These are phyloP conservation scores for Alternaria sp. DNA, from an alignment of 2,329 filamentous ascomycete genomes.

Conservation along the genomic window DNA sequence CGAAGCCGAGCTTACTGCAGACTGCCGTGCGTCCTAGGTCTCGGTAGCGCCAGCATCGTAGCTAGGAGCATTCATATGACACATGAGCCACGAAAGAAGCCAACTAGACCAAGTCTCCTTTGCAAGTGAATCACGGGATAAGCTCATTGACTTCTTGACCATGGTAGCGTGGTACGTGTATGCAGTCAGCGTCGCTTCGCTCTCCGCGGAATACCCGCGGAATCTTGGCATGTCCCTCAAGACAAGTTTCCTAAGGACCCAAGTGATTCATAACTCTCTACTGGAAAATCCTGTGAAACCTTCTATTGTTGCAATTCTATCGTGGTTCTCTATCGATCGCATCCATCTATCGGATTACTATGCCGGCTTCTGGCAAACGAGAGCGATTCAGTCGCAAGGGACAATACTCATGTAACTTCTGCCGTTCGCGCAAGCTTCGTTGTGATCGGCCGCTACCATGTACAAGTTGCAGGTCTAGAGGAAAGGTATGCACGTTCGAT, in stretches of 20 bases:
- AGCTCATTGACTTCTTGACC: neutral
- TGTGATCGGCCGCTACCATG: slow-evolving; percentile 38
- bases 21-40: neutral
- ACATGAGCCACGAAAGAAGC: neutral
- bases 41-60: neutral
- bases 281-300: neutral
- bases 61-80: neutral
- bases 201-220: neutral
- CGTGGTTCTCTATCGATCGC: neutral
- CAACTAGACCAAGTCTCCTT: neutral
- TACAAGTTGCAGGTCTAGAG: slow-evolving; percentile 35
- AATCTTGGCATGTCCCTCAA: neutral
- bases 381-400: slow-evolving; percentile 14
- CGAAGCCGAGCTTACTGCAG: neutral
- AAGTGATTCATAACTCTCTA: neutral
- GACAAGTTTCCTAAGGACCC: neutral
- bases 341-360: neutral
- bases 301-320: neutral
- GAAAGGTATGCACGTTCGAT: slow-evolving; percentile 26
- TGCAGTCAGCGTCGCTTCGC: slow-evolving; percentile 1
- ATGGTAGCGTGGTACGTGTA: neutral
- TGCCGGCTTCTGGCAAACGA: neutral
- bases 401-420: slow-evolving; percentile 38
- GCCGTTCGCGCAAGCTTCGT: slow-evolving; percentile 37
- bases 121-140: neutral